Base-by-base conservation (phyloP, 2,329 filamentous ascomycete genomes). In the Fusarium sp. region DNA sequence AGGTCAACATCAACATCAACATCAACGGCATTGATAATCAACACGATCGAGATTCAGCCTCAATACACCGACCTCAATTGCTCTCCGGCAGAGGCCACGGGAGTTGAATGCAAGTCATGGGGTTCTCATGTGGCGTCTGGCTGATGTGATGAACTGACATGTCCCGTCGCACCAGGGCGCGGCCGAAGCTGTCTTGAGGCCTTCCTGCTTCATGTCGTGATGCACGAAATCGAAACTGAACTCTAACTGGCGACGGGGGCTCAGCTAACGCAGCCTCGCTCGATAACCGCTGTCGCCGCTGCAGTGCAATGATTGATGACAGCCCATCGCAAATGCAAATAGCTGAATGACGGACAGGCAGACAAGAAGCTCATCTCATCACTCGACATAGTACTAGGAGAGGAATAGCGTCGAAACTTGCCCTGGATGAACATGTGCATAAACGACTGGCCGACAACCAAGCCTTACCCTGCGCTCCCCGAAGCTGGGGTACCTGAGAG, bases 391-490 rank as follows among this genome's bases (percentile, higher is more conserved):
- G 33, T 70, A 62, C 69, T 68, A 36, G 49, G 63, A 69, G 31
- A 22, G 74, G 67, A 40, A 75, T 74, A 75, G 72, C 42, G 60
- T 46, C 33, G 22, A 14, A 27, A 46, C 22, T 27, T 11, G 46
- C 60, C 38, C 27, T 24, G 64, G 27, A 55, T 20, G 64, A 62
- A 56, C 76, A 78, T 78, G 77, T 78, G 77, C 76, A 62, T 56
- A 55, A 77, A 70, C 64, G 73, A 72, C 58, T 77, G 72, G 70
- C 20, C 58, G 46, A 60, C 57, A 62, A 72, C 62, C 57, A 61
- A 67, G 65, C 61, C 24, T 64, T 64, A 72, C 69, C 67, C 63
- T 71, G 53, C 40, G 57, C 31, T 29, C 6, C 6, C 12, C 11
- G 63, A 22, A 24, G 63, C 46, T 42, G 16, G 27, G 60, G 36